Evolutionary conservation across 2,329 filamentous ascomycete genomes (phyloP), one percentile per base, ranked within the genome.

Genomic region (Ambrosiella beaveri): DNA sequence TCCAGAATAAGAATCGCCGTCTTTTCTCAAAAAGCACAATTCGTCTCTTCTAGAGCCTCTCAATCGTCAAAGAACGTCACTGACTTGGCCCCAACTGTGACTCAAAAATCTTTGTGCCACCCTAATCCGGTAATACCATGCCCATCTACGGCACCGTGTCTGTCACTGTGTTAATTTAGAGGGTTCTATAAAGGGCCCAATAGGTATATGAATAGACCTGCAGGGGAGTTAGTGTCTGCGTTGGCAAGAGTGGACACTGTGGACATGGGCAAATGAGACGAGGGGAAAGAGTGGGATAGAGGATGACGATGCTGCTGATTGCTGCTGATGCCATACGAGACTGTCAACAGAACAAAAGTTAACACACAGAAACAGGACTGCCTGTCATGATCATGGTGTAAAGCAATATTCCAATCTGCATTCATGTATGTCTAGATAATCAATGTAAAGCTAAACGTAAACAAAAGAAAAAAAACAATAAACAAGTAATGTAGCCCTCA

Each of bases 81-180:
- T 47, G 3, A 6, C 40, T 39, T 15, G 13, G n/a, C 27, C 27
- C 37, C 19, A 38, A 17, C 52, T 41, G 52, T 54, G 52, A 54
- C 52, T 54, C 52, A 54, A 54, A 54, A 54, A 13, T 47, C 44
- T 47, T 47, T 41, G n/a, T 47, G 44, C n/a, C 3, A 51, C 19
- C 47, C 47, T 9, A 51, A 51, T 27, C 27, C 13, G 27, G 17
- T 11, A 51, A 51, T 37, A 1, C 8, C 8, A n/a, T 2, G 9
- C 47, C n/a, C 35, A 36, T 19, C 35, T 51, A 7, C 12, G 3
- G 13, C 13, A 51, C 47, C 8, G 47, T 51, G 3, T 51, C 8
- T 51, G 5, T 9, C 17, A 35, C 8, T n/a, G 15, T 51, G 3
- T 51, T 3, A 15, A 17, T 7, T n/a, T 51, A 51, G 13, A 11